Evolutionary conservation across 306 rosid genomes (phyloP).

Genomic region (Acmispon strigosus): DNA sequence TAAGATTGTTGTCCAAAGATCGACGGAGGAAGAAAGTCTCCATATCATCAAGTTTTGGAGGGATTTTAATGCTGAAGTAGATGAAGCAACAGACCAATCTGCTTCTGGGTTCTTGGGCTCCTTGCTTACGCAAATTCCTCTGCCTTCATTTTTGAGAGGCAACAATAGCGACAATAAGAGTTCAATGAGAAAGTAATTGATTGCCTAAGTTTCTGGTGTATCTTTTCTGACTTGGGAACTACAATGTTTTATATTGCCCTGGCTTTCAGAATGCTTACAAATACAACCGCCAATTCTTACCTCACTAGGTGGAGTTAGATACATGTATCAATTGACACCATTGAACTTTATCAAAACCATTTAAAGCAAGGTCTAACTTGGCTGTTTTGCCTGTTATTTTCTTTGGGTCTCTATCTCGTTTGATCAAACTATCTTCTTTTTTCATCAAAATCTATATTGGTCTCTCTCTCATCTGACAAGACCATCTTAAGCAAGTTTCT

Average conservation of each 20-base stretch:
- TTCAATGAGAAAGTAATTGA: conserved; percentile 17
- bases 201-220: background rate
- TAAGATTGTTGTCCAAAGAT: conserved; percentile 74
- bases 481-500: no score
- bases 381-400: background rate
- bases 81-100: conserved; percentile 26
- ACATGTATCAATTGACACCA: background rate
- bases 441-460: background rate
- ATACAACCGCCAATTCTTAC: background rate
- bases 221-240: background rate
- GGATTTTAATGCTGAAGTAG: conserved; percentile 29
- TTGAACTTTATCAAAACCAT: background rate
- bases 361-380: background rate
- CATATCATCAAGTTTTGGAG: conserved; percentile 93
- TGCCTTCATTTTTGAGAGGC: conserved; percentile 32
- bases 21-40: conserved; percentile 88
- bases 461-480: background rate
- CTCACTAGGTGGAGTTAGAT: background rate
- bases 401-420: background rate
- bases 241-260: conserved; percentile 6
- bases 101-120: conserved; percentile 29
- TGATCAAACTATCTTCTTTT: background rate
- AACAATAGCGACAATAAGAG: conserved; percentile 24
- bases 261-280: background rate
- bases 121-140: conserved; percentile 43